phyloP scores from a whole-genome alignment of 768 basidiomycete genomes.

The Tylopilus sp. region DNA sequence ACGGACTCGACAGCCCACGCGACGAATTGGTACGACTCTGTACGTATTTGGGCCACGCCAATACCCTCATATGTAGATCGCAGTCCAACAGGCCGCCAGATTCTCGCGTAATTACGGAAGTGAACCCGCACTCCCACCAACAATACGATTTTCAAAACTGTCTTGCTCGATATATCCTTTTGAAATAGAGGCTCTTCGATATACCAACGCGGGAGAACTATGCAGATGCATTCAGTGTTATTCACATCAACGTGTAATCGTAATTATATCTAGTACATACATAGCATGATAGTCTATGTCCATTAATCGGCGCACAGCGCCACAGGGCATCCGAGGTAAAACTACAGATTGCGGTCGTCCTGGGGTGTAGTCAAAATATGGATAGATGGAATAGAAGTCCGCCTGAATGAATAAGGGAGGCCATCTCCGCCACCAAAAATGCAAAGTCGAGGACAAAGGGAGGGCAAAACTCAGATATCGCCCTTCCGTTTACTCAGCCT shows the following conservation, averaged over 20 bases:
- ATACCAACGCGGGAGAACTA: constrained; percentile 4
- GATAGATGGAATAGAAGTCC: constrained; percentile 18
- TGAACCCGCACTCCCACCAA: constrained; percentile 9
- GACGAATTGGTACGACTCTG: constrained; percentile 11
- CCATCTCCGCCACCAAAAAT: constrained; percentile 19
- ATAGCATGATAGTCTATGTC: constrained; percentile 2
- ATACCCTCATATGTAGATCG: constrained; percentile 23
- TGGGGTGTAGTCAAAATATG: constrained; percentile 3
- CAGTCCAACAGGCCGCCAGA: constrained; percentile 9
- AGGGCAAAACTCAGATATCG: constrained; percentile 18
- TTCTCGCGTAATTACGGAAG: constrained; percentile 29
- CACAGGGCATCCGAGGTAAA: constrained; percentile 2
- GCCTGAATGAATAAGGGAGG: constrained; percentile 14
- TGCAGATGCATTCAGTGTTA: not conserved
- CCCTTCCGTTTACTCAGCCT: constrained; percentile 33
- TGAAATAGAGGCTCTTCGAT: constrained; percentile 1
- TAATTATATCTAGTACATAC: constrained; percentile 1
- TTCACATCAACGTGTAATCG: constrained; percentile 3
- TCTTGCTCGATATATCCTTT: not conserved
- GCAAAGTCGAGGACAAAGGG: constrained; percentile 5
- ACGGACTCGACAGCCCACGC: constrained; percentile 23
- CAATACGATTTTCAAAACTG: too few relatives aligned
- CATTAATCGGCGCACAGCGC: constrained; percentile 17
- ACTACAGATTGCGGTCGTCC: constrained; percentile 14
- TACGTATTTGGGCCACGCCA: constrained; percentile 17